phyloP scores from a whole-genome alignment of 139 green algal species.

The Chlorella sp. region DNA sequence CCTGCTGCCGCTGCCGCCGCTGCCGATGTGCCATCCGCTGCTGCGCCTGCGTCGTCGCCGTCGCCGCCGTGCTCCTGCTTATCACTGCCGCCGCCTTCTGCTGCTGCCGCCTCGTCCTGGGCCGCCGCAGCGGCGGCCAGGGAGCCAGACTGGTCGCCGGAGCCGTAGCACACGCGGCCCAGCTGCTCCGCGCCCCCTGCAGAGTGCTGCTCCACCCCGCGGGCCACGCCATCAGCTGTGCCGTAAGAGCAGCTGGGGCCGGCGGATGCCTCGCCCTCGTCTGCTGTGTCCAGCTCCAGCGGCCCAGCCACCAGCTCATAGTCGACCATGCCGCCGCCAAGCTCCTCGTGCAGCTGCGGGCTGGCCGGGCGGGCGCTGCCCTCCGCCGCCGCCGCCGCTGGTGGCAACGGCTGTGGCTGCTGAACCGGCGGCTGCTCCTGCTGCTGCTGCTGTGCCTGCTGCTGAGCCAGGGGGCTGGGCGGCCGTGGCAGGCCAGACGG shows the following conservation, averaged over 20 bases:
- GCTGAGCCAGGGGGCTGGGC: neutral
- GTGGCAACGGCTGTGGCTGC: neutral
- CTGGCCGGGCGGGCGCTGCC: neutral
- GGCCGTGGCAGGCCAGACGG: too few species aligned
- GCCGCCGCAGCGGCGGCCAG: neutral
- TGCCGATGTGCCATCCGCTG: neutral
- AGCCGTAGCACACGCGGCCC: too few species aligned
- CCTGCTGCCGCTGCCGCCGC: neutral
- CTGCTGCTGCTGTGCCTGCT: neutral
- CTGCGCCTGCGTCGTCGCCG: neutral
- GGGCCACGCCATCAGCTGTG: neutral
- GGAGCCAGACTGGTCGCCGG: neutral
- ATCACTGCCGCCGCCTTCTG: neutral
- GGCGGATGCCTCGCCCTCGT: neutral
- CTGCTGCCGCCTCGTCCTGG: neutral
- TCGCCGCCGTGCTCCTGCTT: neutral
- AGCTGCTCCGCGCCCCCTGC: neutral
- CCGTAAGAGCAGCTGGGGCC: neutral
- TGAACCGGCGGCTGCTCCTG: neutral
- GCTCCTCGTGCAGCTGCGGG: neutral
- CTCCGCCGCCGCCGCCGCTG: neutral
- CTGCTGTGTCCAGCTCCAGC: neutral
- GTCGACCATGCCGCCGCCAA: neutral
- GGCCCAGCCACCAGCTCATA: constrained; percentile 17
- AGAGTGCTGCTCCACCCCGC: neutral